Evolutionary conservation across 176 grass and related monocot species (phyloP).

Genomic region (Typha latifolia): DNA sequence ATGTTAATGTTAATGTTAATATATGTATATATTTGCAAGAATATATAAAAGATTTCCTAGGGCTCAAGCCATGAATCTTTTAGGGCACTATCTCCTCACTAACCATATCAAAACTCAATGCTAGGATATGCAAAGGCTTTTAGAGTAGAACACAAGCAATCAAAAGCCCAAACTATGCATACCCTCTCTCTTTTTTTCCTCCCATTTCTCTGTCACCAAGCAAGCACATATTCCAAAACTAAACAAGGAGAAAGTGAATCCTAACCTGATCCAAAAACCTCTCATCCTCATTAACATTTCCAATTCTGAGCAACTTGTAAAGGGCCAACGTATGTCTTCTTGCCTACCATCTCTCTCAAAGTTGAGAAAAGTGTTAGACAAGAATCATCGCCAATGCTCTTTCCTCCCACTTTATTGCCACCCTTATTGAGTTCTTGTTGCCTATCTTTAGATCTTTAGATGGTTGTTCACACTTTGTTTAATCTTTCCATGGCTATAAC

Average conservation of each 20-base stretch:
- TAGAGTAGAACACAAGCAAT: slow-evolving; percentile 57
- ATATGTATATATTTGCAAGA: no score
- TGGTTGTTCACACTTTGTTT: slow-evolving; percentile 1
- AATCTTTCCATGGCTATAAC: slow-evolving; percentile 23
- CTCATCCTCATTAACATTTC: not conserved
- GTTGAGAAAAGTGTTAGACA: not conserved
- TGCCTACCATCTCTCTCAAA: no score
- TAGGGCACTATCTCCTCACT: not conserved
- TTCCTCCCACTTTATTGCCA: slow-evolving; percentile 6
- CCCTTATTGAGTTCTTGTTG: slow-evolving; percentile 1
- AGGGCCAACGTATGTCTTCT: not conserved
- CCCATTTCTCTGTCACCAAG: slow-evolving; percentile 39
- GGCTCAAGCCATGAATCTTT: no score
- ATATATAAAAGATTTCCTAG: no score
- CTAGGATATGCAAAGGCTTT: not conserved
- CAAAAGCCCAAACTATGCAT: slow-evolving; percentile 10
- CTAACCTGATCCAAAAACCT: not conserved
- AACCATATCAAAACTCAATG: not conserved
- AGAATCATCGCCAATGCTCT: slow-evolving; percentile 17
- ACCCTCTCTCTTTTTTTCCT: not conserved
- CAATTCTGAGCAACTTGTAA: not conserved
- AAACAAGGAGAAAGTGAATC: slow-evolving; percentile 29
- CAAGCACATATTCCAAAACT: slow-evolving; percentile 98
- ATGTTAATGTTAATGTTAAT: no score
- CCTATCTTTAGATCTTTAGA: not conserved